phyloP scores from a whole-genome alignment of 768 basidiomycete species.

The Lactarius hengduanensis region DNA sequence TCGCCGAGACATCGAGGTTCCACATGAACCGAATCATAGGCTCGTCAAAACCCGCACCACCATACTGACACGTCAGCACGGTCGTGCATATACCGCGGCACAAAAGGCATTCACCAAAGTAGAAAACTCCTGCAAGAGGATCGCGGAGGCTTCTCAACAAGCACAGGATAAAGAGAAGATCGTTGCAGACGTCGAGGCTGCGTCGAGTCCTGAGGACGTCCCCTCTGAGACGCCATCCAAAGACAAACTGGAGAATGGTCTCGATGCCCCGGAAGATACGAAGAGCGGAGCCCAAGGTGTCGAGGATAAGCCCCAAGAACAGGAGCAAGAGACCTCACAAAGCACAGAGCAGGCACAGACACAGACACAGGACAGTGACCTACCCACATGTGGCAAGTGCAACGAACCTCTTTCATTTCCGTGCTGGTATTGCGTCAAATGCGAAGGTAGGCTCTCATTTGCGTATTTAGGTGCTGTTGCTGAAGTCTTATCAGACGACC shows the following conservation, averaged over 20 bases:
- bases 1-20: constrained; percentile 22
- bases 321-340: neutral
- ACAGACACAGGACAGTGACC: constrained; percentile 26
- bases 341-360: neutral
- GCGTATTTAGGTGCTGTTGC: neutral
- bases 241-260: neutral
- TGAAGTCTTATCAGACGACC: neutral
- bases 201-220: neutral
- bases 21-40: constrained; percentile 1
- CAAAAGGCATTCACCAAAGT: constrained; percentile 6
- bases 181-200: neutral
- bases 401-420: constrained; percentile 19
- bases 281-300: neutral
- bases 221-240: neutral
- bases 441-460: constrained; percentile 5
- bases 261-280: neutral
- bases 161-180: neutral
- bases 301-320: neutral
- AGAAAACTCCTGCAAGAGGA: neutral
- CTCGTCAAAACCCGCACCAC: neutral
- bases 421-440: constrained; percentile 10
- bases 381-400: constrained; percentile 31
- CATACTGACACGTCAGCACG: constrained; percentile 5
- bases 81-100: neutral
- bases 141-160: neutral